These are phyloP conservation scores for Petrea volubilis DNA, from an alignment of 257 asterid species.

Conservation along the genomic window DNA sequence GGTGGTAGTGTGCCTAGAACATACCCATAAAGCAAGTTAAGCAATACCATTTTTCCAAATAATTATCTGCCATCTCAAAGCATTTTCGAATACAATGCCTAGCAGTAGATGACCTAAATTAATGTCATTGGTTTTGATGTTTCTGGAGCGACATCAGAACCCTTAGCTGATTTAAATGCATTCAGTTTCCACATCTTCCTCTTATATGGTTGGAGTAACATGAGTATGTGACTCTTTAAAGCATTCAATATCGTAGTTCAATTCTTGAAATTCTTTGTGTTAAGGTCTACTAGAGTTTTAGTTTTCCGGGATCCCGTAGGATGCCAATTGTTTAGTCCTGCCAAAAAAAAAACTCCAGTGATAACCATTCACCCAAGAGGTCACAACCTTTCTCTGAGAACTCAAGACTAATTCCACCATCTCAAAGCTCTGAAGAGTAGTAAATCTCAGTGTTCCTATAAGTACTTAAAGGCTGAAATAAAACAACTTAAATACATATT, in stretches of 20 bases:
- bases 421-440: not conserved
- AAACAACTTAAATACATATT: no score
- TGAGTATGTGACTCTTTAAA: not conserved
- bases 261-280: not conserved
- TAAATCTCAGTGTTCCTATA: no score
- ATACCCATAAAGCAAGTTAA: no score
- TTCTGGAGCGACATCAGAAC: not conserved
- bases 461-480: no score
- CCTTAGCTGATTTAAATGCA: not conserved
- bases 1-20: not conserved
- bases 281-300: not conserved
- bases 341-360: not conserved
- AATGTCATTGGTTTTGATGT: not conserved
- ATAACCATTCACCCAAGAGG: not conserved
- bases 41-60: not conserved
- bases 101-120: not conserved
- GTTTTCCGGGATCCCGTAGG: not conserved
- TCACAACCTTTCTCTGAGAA: not conserved
- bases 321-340: not conserved
- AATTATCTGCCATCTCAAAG: not conserved
- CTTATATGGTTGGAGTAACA: not conserved
- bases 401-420: no score
- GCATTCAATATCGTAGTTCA: not conserved
- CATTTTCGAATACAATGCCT: not conserved
- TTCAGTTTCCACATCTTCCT: not conserved